These are phyloP conservation scores for Dionaea muscipula DNA, from an alignment of 179 eudicot genomes.

Conservation along the genomic window DNA sequence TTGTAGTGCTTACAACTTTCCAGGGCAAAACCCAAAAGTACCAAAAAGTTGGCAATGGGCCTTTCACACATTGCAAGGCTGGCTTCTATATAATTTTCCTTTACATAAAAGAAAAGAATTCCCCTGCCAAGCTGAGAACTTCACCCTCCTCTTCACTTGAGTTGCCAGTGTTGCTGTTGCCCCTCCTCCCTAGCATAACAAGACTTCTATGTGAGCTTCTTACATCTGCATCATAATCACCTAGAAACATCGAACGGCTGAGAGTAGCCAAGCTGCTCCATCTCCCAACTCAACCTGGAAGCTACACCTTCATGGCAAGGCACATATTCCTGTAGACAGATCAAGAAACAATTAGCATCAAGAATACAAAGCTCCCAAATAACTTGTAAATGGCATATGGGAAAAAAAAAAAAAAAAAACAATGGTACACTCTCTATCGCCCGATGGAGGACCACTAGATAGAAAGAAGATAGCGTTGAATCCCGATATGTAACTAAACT, in stretches of 20 bases:
- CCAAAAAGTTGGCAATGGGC: background rate
- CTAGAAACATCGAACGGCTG: background rate
- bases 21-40: background rate
- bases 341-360: too few relatives aligned
- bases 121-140: background rate
- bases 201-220: background rate
- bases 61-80: background rate
- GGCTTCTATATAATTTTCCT: background rate
- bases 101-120: background rate
- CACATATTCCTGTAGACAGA: conserved; percentile 44
- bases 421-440: too few relatives aligned
- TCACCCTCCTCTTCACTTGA: too few relatives aligned
- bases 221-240: background rate
- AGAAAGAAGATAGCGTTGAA: too few relatives aligned
- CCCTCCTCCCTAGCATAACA: background rate
- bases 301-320: conserved; percentile 74
- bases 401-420: too few relatives aligned
- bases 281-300: conserved; percentile 64
- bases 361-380: too few relatives aligned
- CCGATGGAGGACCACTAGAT: too few relatives aligned
- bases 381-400: too few relatives aligned
- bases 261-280: conserved; percentile 52
- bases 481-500: too few relatives aligned
- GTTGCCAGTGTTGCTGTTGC: background rate
- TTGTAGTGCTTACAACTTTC: background rate